phyloP scores from a whole-genome alignment of 2,329 filamentous ascomycete species.

The Tolypocladium album region DNA sequence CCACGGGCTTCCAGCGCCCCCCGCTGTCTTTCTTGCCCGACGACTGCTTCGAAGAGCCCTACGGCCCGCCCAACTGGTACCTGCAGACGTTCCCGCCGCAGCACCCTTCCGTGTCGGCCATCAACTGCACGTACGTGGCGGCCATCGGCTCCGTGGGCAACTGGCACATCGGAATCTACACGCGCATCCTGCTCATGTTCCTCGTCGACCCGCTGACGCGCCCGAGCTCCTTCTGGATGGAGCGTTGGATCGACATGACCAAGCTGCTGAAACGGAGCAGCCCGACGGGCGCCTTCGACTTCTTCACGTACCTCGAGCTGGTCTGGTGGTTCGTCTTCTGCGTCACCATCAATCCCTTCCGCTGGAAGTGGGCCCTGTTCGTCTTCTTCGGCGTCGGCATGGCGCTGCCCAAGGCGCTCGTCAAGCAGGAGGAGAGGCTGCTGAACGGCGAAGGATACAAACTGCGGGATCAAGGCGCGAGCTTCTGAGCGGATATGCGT shows the following conservation, averaged over 20 bases:
- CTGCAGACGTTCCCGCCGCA: constrained; percentile 73
- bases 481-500: constrained; percentile 4
- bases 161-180: constrained; percentile 87
- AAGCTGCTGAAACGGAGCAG: constrained; percentile 56
- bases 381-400: constrained; percentile 68
- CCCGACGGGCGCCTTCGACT: constrained; percentile 71
- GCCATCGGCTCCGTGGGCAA: constrained; percentile 77
- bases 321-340: constrained; percentile 80
- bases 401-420: constrained; percentile 53
- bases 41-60: constrained; percentile 62
- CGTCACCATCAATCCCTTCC: constrained; percentile 69
- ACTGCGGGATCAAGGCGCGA: constrained; percentile 8
- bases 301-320: constrained; percentile 80
- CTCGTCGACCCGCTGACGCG: constrained; percentile 67
- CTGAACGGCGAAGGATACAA: constrained; percentile 37
- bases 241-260: constrained; percentile 80
- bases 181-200: constrained; percentile 77
- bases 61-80: constrained; percentile 77
- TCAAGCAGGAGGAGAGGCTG: constrained; percentile 53
- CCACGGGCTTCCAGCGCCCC: constrained; percentile 71
- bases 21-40: constrained; percentile 62
- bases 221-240: constrained; percentile 65
- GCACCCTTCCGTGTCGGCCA: constrained; percentile 64
- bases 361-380: constrained; percentile 84
- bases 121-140: constrained; percentile 73